Percentiles rank a stretch among this genome's conserved stretches.
phyloP scores from a whole-genome alignment of 1,284 basidiomycete species.

The Golubevia sp. region DNA sequence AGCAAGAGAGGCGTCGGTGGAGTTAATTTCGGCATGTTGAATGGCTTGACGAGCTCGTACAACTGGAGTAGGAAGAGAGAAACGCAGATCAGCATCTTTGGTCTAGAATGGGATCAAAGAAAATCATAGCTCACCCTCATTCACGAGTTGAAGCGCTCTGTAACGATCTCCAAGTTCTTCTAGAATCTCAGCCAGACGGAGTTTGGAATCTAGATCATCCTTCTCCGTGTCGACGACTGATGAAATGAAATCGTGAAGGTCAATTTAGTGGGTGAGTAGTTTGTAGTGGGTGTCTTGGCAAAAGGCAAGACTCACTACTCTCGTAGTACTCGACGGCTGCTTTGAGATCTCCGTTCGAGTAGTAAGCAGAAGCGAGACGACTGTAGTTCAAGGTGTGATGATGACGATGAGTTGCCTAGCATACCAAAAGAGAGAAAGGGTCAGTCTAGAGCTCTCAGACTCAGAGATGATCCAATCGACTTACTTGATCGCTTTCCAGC shows the following conservation, averaged over 20 bases:
- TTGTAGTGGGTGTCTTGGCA: background rate
- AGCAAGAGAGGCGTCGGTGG: conserved; percentile 2
- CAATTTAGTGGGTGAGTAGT: background rate
- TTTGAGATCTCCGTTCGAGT: conserved; percentile 73
- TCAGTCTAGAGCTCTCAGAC: background rate
- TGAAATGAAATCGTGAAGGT: background rate
- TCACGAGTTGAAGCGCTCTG: conserved; percentile 82
- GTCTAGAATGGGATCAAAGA: background rate
- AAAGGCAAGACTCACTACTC: conserved; percentile 70
- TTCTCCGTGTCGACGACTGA: background rate
- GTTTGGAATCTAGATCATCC: conserved; percentile 14
- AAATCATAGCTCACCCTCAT: conserved; percentile 70
- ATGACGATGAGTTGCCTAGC: background rate
- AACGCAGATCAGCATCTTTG: background rate
- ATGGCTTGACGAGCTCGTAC: conserved; percentile 59
- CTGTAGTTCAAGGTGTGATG: background rate
- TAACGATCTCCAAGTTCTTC: conserved; percentile 77
- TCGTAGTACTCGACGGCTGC: conserved; percentile 82
- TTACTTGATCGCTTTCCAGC: background rate
- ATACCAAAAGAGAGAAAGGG: background rate
- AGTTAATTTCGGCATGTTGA: conserved; percentile 66
- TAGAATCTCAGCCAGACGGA: conserved; percentile 76
- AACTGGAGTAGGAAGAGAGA: background rate
- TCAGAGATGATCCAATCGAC: background rate
- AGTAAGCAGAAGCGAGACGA: conserved; percentile 53